Evolutionary conservation across 345 rosid genomes (phyloP).

Genomic region (Hibiscus mutabilis): DNA sequence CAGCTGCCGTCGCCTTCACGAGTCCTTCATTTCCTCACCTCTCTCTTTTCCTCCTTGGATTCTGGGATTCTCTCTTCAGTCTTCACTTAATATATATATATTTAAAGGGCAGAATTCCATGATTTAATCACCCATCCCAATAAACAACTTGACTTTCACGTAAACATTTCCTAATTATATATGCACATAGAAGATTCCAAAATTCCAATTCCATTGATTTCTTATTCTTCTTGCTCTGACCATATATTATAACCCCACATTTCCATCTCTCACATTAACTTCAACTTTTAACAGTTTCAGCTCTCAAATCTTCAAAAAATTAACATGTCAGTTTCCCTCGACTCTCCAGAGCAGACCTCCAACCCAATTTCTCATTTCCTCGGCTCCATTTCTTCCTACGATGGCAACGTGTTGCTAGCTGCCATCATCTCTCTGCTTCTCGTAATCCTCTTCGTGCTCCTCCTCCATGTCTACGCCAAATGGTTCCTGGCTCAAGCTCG

Average conservation of each 20-base stretch:
- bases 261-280: slow-evolving; percentile 2
- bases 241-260: neutral
- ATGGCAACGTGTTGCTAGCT: slow-evolving; percentile 62
- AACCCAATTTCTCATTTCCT: slow-evolving; percentile 28
- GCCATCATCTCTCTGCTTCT: slow-evolving; percentile 63
- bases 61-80: slow-evolving; percentile 29
- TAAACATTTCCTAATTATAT: neutral
- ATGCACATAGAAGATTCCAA: slow-evolving; percentile 6
- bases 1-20: slow-evolving; percentile 58
- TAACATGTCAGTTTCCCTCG: slow-evolving; percentile 13
- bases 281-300: neutral
- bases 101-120: slow-evolving; percentile 11
- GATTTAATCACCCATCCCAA: slow-evolving; percentile 15
- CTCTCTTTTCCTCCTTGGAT: slow-evolving; percentile 41
- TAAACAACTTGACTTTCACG: slow-evolving; percentile 29
- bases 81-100: slow-evolving; percentile 18
- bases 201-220: slow-evolving; percentile 13
- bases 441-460: slow-evolving; percentile 65
- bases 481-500: slow-evolving; percentile 52
- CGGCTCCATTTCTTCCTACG: slow-evolving; percentile 50
- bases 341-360: slow-evolving; percentile 9
- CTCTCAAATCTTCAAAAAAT: neutral
- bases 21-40: slow-evolving; percentile 37
- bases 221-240: neutral
- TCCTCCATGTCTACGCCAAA: slow-evolving; percentile 79